phyloP scores from a whole-genome alignment of 352 stramenopile genomes.

The Stramenopiles sp. region DNA sequence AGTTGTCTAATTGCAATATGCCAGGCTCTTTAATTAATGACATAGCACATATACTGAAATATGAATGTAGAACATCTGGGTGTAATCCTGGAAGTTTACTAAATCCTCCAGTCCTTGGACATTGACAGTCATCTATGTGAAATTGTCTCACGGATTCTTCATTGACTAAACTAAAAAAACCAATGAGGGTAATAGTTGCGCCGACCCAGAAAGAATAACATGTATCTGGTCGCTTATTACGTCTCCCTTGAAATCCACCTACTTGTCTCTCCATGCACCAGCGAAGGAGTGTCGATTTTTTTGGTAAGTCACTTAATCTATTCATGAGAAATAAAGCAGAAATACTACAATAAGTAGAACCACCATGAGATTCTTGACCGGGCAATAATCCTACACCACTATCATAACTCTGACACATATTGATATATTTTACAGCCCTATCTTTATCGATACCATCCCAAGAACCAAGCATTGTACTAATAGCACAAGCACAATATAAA shows the following conservation, averaged over 20 bases:
- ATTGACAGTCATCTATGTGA: too few relatives aligned
- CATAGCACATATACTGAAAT: too few relatives aligned
- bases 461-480: not conserved
- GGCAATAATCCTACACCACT: slow-evolving; percentile 1
- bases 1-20: too few relatives aligned
- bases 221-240: slow-evolving; percentile 6
- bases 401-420: slow-evolving; percentile 7
- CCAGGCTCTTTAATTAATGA: too few relatives aligned
- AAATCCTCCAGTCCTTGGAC: too few relatives aligned
- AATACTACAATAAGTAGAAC: slow-evolving; percentile 5
- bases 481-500: slow-evolving; percentile 7
- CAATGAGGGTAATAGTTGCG: slow-evolving; percentile 4
- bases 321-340: slow-evolving; percentile 1
- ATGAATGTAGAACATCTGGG: too few relatives aligned
- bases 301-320: not conserved
- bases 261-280: slow-evolving; percentile 1
- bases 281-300: not conserved
- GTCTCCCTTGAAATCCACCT: slow-evolving; percentile 4
- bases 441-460: slow-evolving; percentile 4
- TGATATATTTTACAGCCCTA: slow-evolving; percentile 4
- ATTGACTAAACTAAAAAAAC: not conserved
- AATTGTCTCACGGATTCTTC: too few relatives aligned
- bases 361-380: not conserved
- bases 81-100: too few relatives aligned
- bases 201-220: slow-evolving; percentile 6